Evolutionary conservation across 495 filamentous ascomycete species (phyloP).

Genomic region (Xylaria telfairii): DNA sequence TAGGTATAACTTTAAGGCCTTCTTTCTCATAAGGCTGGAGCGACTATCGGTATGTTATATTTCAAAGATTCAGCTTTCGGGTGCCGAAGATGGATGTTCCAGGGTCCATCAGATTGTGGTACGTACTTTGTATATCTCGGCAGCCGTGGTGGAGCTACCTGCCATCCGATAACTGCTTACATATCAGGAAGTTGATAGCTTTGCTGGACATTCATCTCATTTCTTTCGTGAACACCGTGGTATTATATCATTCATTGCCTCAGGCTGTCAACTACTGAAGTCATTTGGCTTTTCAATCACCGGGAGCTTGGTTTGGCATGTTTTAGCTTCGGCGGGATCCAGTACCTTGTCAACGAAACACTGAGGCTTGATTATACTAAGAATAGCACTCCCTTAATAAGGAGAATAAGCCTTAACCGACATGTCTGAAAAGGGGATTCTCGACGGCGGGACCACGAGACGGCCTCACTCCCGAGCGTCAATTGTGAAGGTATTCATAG

Average conservation of each 20-base stretch:
- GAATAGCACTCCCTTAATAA: background rate
- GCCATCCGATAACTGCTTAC: conserved; percentile 4
- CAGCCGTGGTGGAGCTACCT: conserved; percentile 6
- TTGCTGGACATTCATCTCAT: background rate
- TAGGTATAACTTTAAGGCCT: background rate
- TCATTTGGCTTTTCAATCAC: background rate
- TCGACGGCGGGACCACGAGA: background rate
- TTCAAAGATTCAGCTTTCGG: background rate
- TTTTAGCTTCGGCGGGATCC: background rate
- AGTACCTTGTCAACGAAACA: background rate
- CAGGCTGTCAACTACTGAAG: too few species aligned
- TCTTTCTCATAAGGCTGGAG: background rate
- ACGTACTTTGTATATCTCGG: too few species aligned
- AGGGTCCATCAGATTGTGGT: too few species aligned
- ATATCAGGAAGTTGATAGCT: background rate
- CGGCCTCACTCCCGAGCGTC: conserved; percentile 27
- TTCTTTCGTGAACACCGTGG: background rate
- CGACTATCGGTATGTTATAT: background rate
- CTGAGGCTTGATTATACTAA: background rate
- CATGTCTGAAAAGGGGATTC: conserved; percentile 23
- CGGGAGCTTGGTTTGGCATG: background rate
- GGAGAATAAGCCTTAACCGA: background rate
- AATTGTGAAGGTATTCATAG: conserved; percentile 25
- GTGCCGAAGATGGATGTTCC: background rate
- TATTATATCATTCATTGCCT: background rate